phyloP scores from a whole-genome alignment of 1,284 basidiomycete genomes.

The Trichosporon sp. region DNA sequence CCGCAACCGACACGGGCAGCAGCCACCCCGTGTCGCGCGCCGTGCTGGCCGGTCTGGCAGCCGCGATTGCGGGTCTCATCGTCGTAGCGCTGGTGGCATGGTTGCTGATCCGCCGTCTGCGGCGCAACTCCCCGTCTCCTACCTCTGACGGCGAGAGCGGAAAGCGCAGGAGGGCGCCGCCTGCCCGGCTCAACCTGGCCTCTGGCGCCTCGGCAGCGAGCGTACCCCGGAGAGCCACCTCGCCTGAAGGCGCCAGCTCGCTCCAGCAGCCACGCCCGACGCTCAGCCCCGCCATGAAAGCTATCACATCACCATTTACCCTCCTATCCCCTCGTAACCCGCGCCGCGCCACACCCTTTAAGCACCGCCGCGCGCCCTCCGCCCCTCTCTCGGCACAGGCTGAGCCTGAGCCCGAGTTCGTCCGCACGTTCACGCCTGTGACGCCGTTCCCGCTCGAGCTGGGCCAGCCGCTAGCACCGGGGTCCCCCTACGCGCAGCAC shows the following conservation, averaged over 20 bases:
- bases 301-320: neutral
- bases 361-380: neutral
- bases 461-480: neutral
- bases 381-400: neutral
- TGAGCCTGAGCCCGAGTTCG: neutral
- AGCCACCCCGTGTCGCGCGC: neutral
- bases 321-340: neutral
- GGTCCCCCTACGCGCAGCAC: neutral
- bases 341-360: neutral
- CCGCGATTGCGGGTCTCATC: neutral
- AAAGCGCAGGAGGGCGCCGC: neutral
- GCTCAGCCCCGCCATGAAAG: no score
- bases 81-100: neutral
- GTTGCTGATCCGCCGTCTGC: neutral
- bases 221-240: no score
- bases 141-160: neutral
- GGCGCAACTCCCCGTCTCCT: no score
- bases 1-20: no score
- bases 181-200: no score
- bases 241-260: no score
- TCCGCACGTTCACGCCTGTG: neutral
- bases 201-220: no score
- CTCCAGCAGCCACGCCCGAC: no score
- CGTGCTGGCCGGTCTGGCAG: neutral
- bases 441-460: neutral